Conservation (phyloP, 1,139 yeast genomes). For the Geotrichum australiense region DNA sequence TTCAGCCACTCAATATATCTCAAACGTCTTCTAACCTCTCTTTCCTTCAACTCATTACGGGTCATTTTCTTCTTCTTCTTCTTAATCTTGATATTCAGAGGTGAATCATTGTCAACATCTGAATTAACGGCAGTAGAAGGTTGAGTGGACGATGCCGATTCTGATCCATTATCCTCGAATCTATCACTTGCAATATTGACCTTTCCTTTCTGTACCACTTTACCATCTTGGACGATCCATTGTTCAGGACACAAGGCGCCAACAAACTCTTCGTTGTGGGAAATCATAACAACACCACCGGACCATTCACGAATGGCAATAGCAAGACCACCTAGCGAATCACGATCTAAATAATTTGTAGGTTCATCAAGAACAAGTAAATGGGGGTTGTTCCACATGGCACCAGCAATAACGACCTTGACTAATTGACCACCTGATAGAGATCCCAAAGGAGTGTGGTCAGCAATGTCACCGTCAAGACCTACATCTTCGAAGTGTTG, state of each 20-base stretch:
- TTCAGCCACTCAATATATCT: constrained; percentile 93
- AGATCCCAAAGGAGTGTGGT: constrained; percentile 95
- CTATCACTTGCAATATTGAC: constrained; percentile 67
- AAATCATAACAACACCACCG: constrained; percentile 98
- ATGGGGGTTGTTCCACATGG: constrained; percentile 99
- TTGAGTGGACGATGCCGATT: constrained; percentile 10
- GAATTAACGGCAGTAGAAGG: constrained; percentile 15
- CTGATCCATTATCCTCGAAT: constrained; percentile 61
- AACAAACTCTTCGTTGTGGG: constrained; percentile 94
- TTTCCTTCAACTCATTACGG: constrained; percentile 86
- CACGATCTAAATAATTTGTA: constrained; percentile 96
- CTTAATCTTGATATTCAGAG: constrained; percentile 91
- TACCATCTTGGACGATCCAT: constrained; percentile 95
- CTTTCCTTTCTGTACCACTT: constrained; percentile 75
- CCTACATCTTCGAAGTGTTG: constrained; percentile 98
- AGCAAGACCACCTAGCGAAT: constrained; percentile 94
- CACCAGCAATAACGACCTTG: constrained; percentile 98
- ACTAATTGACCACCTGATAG: constrained; percentile 97
- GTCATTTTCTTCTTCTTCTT: constrained; percentile 84
- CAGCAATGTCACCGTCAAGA: constrained; percentile 95
- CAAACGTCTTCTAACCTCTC: constrained; percentile 89
- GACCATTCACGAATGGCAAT: constrained; percentile 96
- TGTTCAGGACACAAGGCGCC: constrained; percentile 98
- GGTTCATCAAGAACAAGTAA: constrained; percentile 96
- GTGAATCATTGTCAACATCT: constrained; percentile 51